Percentiles rank a stretch among this genome's conserved stretches.
These are phyloP conservation scores for Fusarium cyanostomum DNA, from an alignment of 2,329 filamentous ascomycete species.

Conservation along the genomic window DNA sequence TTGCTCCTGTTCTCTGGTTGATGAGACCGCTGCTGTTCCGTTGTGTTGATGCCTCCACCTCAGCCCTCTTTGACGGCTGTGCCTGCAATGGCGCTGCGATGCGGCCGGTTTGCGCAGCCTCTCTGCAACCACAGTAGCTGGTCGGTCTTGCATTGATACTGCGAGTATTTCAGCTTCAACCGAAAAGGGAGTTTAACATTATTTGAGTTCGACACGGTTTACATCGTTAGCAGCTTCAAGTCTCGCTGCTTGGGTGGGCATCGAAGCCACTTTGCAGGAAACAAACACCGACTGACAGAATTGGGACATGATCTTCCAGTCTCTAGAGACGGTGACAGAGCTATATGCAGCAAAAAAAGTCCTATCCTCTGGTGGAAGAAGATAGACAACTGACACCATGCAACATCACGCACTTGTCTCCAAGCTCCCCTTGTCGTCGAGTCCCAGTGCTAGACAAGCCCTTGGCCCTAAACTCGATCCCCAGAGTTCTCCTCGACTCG, in stretches of 20 bases:
- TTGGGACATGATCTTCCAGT: constrained; percentile 12
- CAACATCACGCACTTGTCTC: constrained; percentile 3
- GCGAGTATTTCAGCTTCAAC: background rate
- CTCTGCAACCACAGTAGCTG: constrained; percentile 14
- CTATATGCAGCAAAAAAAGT: background rate
- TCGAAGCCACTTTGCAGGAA: constrained; percentile 8
- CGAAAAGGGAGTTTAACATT: background rate
- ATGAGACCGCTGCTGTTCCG: constrained; percentile 19
- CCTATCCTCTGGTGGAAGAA: background rate
- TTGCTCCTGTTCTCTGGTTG: constrained; percentile 6
- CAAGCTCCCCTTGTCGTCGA: constrained; percentile 2
- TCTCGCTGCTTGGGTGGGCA: constrained; percentile 6
- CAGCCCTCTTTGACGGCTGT: constrained; percentile 43
- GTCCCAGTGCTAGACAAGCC: constrained; percentile 10
- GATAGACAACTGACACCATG: constrained; percentile 10
- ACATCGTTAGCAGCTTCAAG: constrained; percentile 14
- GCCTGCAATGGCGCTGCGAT: constrained; percentile 34
- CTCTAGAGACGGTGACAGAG: background rate
- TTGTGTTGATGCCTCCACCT: constrained; percentile 36
- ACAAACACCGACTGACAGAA: constrained; percentile 4
- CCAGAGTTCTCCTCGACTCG: constrained; percentile 13
- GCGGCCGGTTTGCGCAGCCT: constrained; percentile 30
- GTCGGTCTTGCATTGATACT: background rate
- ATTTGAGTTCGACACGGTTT: background rate
- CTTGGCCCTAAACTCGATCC: background rate